Conservation (phyloP, 2,329 filamentous ascomycete genomes). For the Verticillium dahliae region DNA sequence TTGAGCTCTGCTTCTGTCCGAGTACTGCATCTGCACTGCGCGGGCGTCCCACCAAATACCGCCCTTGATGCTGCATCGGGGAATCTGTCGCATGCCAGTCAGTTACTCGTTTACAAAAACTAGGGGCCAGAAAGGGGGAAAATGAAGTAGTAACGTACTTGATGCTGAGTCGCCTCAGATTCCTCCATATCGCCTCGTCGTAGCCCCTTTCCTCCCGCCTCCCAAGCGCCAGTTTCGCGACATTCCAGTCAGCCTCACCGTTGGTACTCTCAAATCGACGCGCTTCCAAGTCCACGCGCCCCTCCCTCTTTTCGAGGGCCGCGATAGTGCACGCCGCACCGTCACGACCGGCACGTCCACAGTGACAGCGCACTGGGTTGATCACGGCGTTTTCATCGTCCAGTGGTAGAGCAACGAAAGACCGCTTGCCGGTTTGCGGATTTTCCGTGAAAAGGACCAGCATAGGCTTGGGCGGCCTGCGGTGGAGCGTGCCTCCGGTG, state of each 20-base stretch:
- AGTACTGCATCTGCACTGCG: slow-evolving; percentile 17
- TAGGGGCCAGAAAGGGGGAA: background rate
- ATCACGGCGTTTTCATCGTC: slow-evolving; percentile 21
- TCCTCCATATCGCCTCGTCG: slow-evolving; percentile 13
- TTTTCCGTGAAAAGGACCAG: slow-evolving; percentile 25
- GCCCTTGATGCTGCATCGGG: slow-evolving; percentile 12
- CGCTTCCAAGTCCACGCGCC: slow-evolving; percentile 16
- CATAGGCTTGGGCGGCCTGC: slow-evolving; percentile 23
- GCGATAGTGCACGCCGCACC: slow-evolving; percentile 11
- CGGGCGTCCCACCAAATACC: slow-evolving; percentile 20
- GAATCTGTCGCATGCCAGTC: slow-evolving; percentile 9
- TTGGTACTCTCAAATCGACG: slow-evolving; percentile 17
- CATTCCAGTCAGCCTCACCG: slow-evolving; percentile 18
- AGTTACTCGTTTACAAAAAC: background rate
- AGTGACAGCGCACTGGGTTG: slow-evolving; percentile 27
- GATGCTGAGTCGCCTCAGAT: slow-evolving; percentile 22
- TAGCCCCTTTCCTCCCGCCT: slow-evolving; percentile 6
- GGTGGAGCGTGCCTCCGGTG: slow-evolving; percentile 20
- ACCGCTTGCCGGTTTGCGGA: slow-evolving; percentile 11
- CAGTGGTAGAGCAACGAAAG: slow-evolving; percentile 23
- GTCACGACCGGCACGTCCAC: slow-evolving; percentile 18
- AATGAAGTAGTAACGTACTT: slow-evolving; percentile 1
- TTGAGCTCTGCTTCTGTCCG: slow-evolving; percentile 15
- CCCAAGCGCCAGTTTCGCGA: slow-evolving; percentile 19
- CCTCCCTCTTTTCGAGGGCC: slow-evolving; percentile 19